Conservation (phyloP, 805 yeast genomes). For the Danielia reshetovae region DNA sequence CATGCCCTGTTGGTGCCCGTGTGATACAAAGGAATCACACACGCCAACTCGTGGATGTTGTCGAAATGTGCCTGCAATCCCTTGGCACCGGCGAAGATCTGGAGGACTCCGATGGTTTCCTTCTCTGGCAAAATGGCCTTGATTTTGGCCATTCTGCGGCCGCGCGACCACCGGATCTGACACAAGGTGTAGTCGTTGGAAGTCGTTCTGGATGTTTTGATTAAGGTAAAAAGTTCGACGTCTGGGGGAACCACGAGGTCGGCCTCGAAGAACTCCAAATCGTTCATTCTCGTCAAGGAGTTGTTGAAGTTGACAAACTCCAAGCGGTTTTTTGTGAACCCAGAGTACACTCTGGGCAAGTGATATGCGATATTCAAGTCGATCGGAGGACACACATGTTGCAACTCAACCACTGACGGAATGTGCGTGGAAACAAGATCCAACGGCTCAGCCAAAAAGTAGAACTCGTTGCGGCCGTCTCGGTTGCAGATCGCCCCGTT, state of each 20-base stretch:
- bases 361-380: constrained; percentile 74
- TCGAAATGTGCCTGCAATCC: constrained; percentile 56
- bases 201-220: constrained; percentile 48
- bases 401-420: constrained; percentile 74
- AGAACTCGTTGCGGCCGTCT: constrained; percentile 47
- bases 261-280: constrained; percentile 75
- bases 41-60: constrained; percentile 62
- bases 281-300: constrained; percentile 67
- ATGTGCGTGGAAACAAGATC: constrained; percentile 79
- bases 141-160: constrained; percentile 63
- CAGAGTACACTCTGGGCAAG: constrained; percentile 84
- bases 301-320: constrained; percentile 65
- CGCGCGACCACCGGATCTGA: constrained; percentile 73
- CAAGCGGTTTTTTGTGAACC: constrained; percentile 60
- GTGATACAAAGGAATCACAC: constrained; percentile 74
- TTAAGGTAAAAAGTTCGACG: constrained; percentile 61
- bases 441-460: constrained; percentile 75
- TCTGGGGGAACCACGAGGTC: constrained; percentile 68
- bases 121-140: constrained; percentile 77
- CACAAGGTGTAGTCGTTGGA: constrained; percentile 57
- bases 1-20: constrained; percentile 58
- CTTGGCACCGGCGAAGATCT: constrained; percentile 66
- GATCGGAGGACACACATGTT: constrained; percentile 82
- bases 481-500: constrained; percentile 32
- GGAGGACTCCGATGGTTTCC: constrained; percentile 66